These are phyloP conservation scores for Cystobasidium slooffiae DNA, from an alignment of 1,284 basidiomycete species.

Conservation along the genomic window DNA sequence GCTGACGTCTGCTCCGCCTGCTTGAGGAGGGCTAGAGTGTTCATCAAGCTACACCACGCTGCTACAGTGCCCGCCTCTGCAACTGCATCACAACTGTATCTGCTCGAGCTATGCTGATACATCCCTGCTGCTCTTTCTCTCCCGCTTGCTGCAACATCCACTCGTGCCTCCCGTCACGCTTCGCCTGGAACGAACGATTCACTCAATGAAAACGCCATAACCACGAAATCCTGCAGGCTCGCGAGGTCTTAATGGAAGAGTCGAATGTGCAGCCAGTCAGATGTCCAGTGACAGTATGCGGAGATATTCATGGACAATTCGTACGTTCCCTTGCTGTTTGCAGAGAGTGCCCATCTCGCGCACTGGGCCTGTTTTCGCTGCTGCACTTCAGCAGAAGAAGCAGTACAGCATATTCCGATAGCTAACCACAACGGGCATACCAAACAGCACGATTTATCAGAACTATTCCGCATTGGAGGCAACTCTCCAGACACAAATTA, in stretches of 20 bases:
- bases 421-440: background rate
- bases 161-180: conserved; percentile 45
- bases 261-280: conserved; percentile 97
- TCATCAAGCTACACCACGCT: background rate
- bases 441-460: conserved; percentile 91
- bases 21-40: background rate
- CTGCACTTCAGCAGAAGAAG: background rate
- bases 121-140: background rate
- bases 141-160: background rate
- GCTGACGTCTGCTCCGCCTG: conserved; percentile 1
- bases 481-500: conserved; percentile 99
- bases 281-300: conserved; percentile 96
- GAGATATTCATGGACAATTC: conserved; percentile 99
- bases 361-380: background rate
- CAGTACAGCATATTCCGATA: background rate
- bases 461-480: conserved; percentile 98
- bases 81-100: background rate
- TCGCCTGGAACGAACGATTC: conserved; percentile 23
- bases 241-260: conserved; percentile 97
- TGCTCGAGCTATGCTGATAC: background rate
- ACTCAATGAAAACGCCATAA: conserved; percentile 6
- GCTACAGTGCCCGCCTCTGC: background rate
- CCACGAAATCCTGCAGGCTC: conserved; percentile 66
- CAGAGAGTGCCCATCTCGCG: background rate
- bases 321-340: conserved; percentile 65